Evolutionary conservation across 1,284 basidiomycete species (phyloP).

Genomic region (Agaricales sp.): DNA sequence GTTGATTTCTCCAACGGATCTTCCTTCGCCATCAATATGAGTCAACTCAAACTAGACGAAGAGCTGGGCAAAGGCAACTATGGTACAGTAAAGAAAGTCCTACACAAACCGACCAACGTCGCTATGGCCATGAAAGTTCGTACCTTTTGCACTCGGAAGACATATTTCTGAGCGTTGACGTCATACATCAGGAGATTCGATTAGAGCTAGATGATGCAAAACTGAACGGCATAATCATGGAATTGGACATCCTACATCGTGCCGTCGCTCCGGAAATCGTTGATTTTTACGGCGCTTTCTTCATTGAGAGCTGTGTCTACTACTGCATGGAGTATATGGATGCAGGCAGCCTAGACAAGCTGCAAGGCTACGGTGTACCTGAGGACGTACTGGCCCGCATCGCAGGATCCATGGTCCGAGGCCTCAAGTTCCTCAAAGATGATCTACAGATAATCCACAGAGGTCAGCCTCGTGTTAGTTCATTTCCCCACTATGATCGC

Average conservation of each 20-base stretch:
- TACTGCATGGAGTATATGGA: conserved; percentile 86
- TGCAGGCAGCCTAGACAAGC: conserved; percentile 61
- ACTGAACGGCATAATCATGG: conserved; percentile 72
- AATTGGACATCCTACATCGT: conserved; percentile 73
- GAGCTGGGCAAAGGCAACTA: conserved; percentile 96
- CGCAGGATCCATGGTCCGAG: conserved; percentile 52
- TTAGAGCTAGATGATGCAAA: conserved; percentile 73
- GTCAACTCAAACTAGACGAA: conserved; percentile 83
- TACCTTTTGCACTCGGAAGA: background rate
- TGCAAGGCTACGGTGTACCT: conserved; percentile 39
- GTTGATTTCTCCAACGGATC: conserved; percentile 94
- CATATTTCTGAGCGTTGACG: background rate
- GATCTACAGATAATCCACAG: conserved; percentile 73
- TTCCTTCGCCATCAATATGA: conserved; percentile 94
- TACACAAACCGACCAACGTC: conserved; percentile 91
- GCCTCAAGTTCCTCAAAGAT: conserved; percentile 69
- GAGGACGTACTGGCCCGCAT: conserved; percentile 62
- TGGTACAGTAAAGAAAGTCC: conserved; percentile 92
- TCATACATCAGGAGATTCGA: conserved; percentile 57
- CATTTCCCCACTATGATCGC: background rate
- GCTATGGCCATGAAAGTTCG: conserved; percentile 97
- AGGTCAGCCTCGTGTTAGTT: conserved; percentile 6
- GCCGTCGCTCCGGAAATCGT: conserved; percentile 67
- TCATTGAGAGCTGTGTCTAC: conserved; percentile 74
- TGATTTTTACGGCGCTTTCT: conserved; percentile 78